phyloP scores from a whole-genome alignment of 352 stramenopile species.

The Nothophytophthora sp. region DNA sequence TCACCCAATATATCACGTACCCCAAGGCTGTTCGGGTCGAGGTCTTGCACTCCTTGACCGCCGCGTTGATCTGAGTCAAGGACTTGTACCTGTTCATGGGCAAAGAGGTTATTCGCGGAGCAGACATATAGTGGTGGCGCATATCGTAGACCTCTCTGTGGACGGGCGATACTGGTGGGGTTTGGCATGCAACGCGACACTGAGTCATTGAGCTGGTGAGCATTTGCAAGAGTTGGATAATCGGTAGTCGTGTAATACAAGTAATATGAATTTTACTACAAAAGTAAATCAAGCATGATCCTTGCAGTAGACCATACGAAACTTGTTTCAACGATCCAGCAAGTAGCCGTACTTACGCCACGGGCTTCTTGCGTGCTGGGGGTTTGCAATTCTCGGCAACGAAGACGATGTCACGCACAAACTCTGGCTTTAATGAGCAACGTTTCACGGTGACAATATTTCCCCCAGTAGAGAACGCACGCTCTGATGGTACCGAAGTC shows the following conservation, averaged over 20 bases:
- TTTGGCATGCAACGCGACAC: too few species aligned
- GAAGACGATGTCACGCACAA: not conserved
- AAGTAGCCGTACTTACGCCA: too few species aligned
- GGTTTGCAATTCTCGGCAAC: not conserved
- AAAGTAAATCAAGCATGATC: too few species aligned
- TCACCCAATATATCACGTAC: slow-evolving; percentile 28
- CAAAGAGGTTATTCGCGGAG: slow-evolving; percentile 29
- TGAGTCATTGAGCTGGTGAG: too few species aligned
- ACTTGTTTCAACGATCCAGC: too few species aligned
- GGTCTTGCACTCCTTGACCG: slow-evolving; percentile 32
- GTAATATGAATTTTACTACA: too few species aligned
- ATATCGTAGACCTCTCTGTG: slow-evolving; percentile 33
- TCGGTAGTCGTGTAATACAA: too few species aligned
- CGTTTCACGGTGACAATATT: not conserved
- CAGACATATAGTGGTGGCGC: slow-evolving; percentile 22
- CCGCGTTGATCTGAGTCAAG: slow-evolving; percentile 34
- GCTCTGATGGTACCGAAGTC: not conserved
- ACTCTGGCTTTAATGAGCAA: not conserved
- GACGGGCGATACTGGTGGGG: too few species aligned
- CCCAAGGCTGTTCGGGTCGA: slow-evolving; percentile 35
- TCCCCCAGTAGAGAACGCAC: not conserved
- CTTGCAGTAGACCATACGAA: too few species aligned
- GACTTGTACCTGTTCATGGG: slow-evolving; percentile 36
- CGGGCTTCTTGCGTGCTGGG: too few species aligned
- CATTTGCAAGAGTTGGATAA: too few species aligned